phyloP scores from a whole-genome alignment of 257 asterid species.

The Solanum rostratum region DNA sequence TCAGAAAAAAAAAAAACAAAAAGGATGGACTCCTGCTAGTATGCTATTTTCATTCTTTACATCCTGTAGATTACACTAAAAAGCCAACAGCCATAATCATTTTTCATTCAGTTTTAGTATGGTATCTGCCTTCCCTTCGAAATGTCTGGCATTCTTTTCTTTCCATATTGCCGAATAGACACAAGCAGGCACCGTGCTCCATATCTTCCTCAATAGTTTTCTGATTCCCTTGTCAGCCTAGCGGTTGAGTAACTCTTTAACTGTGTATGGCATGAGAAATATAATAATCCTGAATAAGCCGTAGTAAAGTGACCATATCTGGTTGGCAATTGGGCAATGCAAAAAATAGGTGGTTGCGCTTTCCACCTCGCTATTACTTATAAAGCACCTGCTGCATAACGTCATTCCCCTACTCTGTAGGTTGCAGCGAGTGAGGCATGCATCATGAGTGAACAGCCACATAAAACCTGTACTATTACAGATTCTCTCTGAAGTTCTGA shows the following conservation, averaged over 20 bases:
- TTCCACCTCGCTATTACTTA: neutral
- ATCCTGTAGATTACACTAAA: neutral
- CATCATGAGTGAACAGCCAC: neutral
- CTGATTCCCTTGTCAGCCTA: neutral
- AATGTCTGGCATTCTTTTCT: neutral
- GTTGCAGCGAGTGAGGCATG: neutral
- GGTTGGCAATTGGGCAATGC: neutral
- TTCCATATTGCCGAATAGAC: neutral
- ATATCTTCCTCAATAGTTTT: neutral
- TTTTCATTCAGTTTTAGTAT: neutral
- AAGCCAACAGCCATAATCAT: neutral
- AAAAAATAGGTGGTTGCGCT: neutral
- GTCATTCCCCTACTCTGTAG: neutral
- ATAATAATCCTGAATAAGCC: neutral
- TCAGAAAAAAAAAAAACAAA: neutral
- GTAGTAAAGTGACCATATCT: neutral
- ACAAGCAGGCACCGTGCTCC: neutral
- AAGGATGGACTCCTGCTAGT: neutral
- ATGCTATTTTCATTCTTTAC: neutral
- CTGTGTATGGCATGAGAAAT: neutral
- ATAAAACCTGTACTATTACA: neutral
- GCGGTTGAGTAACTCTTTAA: neutral
- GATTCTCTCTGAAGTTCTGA: neutral
- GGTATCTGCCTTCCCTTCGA: neutral
- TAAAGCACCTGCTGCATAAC: neutral